phyloP scores from a whole-genome alignment of 495 filamentous ascomycete species.

The Hypoxylon rickii region DNA sequence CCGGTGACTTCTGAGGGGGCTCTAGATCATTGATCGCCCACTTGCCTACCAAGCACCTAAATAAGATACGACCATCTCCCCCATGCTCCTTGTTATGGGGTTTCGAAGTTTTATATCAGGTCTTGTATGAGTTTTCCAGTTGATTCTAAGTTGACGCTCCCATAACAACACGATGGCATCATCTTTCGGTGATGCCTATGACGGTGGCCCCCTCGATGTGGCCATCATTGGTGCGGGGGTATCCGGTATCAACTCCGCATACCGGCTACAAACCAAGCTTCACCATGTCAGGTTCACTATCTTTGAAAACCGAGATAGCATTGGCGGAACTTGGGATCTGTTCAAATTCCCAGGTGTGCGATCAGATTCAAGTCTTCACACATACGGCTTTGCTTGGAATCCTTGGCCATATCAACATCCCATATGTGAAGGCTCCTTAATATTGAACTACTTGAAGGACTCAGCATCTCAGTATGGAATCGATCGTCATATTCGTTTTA shows the following conservation, averaged over 20 bases:
- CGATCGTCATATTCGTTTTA: slow-evolving; percentile 62
- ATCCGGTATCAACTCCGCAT: slow-evolving; percentile 75
- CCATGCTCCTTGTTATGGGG: too few species aligned
- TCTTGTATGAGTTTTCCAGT: too few species aligned
- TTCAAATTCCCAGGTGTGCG: slow-evolving; percentile 74
- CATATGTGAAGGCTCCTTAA: slow-evolving; percentile 64
- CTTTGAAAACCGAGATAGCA: slow-evolving; percentile 61
- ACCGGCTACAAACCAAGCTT: slow-evolving; percentile 65
- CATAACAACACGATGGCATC: slow-evolving; percentile 4
- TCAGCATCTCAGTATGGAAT: slow-evolving; percentile 64
- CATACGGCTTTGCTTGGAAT: slow-evolving; percentile 68
- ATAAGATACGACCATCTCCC: too few species aligned
- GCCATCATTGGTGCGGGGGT: slow-evolving; percentile 75
- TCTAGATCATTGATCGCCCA: too few species aligned
- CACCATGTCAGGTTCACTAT: slow-evolving; percentile 62
- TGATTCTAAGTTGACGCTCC: background rate
- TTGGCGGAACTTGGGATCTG: slow-evolving; percentile 76
- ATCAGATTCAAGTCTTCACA: slow-evolving; percentile 68
- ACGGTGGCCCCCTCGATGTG: slow-evolving; percentile 54
- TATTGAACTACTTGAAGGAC: slow-evolving; percentile 66
- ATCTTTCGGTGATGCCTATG: background rate
- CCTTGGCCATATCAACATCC: slow-evolving; percentile 62
- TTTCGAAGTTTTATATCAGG: too few species aligned
- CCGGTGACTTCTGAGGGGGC: too few species aligned
- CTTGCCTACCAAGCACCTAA: too few species aligned